Evolutionary conservation across 176 grass and related monocot species (phyloP).

Genomic region (Aegilops tauschii): DNA sequence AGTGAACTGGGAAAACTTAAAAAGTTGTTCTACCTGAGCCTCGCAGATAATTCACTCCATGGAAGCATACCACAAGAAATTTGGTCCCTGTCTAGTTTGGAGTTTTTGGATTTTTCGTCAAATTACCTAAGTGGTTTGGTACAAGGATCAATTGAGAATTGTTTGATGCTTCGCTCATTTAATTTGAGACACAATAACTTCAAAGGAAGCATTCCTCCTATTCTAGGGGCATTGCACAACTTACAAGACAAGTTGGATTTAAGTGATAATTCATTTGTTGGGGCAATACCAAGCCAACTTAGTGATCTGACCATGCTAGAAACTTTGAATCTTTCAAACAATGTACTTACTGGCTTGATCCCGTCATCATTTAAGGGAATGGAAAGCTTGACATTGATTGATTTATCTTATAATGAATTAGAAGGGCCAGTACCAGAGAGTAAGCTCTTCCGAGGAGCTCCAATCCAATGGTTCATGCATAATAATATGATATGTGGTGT

Average conservation of each 20-base stretch:
- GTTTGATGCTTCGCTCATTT: too few species aligned
- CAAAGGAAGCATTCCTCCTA: neutral
- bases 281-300: neutral
- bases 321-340: neutral
- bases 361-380: neutral
- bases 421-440: neutral
- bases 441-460: neutral
- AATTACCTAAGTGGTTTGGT: too few species aligned
- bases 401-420: neutral
- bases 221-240: neutral
- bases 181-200: neutral
- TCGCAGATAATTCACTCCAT: too few species aligned
- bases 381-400: neutral
- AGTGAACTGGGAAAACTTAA: too few species aligned
- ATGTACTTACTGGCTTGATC: neutral
- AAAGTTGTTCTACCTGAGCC: too few species aligned
- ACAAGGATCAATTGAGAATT: too few species aligned
- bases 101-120: too few species aligned
- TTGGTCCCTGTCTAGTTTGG: too few species aligned
- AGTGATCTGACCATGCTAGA: neutral
- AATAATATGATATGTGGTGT: neutral
- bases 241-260: neutral
- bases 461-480: neutral
- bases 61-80: too few species aligned
- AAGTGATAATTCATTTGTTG: neutral